These are phyloP conservation scores for Candida ovalis DNA, from an alignment of 805 yeast genomes.

Conservation along the genomic window DNA sequence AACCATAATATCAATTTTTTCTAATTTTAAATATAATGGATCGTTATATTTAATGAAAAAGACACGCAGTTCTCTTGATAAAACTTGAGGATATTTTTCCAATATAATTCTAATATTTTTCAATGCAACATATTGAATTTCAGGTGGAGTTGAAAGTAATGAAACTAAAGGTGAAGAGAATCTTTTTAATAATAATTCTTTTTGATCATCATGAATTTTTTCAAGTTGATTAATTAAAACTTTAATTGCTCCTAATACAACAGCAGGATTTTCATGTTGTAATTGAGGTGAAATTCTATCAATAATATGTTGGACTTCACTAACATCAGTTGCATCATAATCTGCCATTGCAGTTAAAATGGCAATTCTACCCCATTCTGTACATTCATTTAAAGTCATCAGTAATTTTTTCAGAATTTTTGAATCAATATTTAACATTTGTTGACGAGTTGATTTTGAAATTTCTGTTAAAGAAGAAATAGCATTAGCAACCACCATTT, in stretches of 20 bases:
- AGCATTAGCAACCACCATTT: constrained; percentile 96
- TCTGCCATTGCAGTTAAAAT: constrained; percentile 78
- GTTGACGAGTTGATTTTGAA: constrained; percentile 27
- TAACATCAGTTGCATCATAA: constrained; percentile 49
- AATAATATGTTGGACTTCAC: constrained; percentile 79
- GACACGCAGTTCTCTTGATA: constrained; percentile 77
- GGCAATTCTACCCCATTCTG: constrained; percentile 98
- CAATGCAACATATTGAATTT: constrained; percentile 89
- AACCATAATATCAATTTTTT: constrained; percentile 70
- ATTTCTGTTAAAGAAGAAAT: constrained; percentile 84
- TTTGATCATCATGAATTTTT: constrained; percentile 34
- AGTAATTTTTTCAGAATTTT: constrained; percentile 58
- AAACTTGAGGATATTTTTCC: constrained; percentile 79
- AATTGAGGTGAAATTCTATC: constrained; percentile 92
- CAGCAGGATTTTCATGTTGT: constrained; percentile 96
- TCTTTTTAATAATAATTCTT: constrained; percentile 55
- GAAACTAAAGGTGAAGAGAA: constrained; percentile 85
- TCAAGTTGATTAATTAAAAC: constrained; percentile 70
- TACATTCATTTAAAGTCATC: constrained; percentile 89
- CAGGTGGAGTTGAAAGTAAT: constrained; percentile 83
- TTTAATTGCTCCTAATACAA: constrained; percentile 80
- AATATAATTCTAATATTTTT: constrained; percentile 86
- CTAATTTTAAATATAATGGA: constrained; percentile 73
- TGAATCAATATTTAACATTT: constrained; percentile 35
- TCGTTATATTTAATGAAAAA: constrained; percentile 87